Percentiles rank a stretch among this genome's conserved stretches.
Conservation (phyloP, 23 red algal genomes). For the Cyanidiococcus yangmingshanensis region DNA sequence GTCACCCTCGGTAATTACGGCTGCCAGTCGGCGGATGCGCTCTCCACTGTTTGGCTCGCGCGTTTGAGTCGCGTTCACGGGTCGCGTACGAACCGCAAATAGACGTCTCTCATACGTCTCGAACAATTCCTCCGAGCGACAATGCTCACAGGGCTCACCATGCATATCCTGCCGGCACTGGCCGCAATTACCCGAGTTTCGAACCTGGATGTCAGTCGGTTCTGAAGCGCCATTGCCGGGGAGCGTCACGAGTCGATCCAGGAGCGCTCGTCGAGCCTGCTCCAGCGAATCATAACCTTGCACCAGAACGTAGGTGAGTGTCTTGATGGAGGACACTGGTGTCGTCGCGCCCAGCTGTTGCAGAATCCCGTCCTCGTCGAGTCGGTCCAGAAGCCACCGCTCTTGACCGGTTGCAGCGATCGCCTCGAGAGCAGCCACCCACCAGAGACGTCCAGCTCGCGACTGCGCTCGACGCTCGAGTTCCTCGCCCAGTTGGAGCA, state of each 20-base stretch:
- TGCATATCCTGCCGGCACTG: constrained; percentile 27
- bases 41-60: background rate
- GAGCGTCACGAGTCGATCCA: constrained; percentile 12
- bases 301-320: constrained; percentile 1
- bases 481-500: constrained; percentile 8
- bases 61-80: background rate
- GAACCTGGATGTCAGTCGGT: constrained; percentile 4
- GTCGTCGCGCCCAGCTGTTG: background rate
- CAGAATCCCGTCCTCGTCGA: constrained; percentile 2
- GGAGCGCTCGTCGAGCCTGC: background rate
- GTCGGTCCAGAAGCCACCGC: constrained; percentile 6
- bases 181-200: constrained; percentile 8
- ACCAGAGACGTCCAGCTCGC: constrained; percentile 11
- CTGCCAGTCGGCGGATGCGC: background rate
- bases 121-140: constrained; percentile 16
- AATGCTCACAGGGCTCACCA: constrained; percentile 20
- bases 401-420: constrained; percentile 9
- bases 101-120: constrained; percentile 22
- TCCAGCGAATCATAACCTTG: background rate
- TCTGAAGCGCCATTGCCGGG: constrained; percentile 19
- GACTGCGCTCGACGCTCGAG: background rate
- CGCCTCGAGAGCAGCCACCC: constrained; percentile 18
- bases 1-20: constrained; percentile 25
- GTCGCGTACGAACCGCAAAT: constrained; percentile 21
- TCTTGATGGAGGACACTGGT: background rate